These are phyloP conservation scores for Sphagnum magellanicum DNA, from an alignment of 228 moss, liverwort and hornwort species.

Conservation along the genomic window DNA sequence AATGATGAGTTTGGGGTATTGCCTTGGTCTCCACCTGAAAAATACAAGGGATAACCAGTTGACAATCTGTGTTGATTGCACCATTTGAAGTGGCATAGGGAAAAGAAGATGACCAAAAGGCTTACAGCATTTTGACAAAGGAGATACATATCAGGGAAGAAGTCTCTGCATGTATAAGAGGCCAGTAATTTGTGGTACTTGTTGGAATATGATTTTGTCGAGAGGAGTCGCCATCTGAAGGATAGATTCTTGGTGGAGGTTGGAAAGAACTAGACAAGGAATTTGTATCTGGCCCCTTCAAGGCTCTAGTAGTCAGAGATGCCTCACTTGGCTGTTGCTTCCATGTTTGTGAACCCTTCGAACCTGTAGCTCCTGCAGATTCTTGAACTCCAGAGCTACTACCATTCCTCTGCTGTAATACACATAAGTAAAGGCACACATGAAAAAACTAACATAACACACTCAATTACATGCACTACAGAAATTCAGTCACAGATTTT, in stretches of 20 bases:
- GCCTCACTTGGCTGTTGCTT: background rate
- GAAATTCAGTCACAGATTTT: too few species aligned
- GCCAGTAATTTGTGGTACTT: background rate
- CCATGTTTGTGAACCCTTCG: background rate
- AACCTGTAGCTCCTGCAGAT: conserved; percentile 1
- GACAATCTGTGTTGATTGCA: background rate
- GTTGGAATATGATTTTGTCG: conserved; percentile 4
- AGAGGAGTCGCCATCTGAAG: conserved; percentile 8
- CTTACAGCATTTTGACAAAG: too few species aligned
- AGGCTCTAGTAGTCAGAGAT: background rate
- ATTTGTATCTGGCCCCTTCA: conserved; percentile 6
- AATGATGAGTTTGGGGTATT: conserved; percentile 9
- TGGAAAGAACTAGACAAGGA: conserved; percentile 1
- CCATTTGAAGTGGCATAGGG: too few species aligned
- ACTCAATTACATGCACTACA: too few species aligned
- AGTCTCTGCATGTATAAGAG: too few species aligned
- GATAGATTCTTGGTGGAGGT: conserved; percentile 1
- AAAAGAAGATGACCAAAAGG: too few species aligned
- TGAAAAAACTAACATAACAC: background rate
- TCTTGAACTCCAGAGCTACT: background rate
- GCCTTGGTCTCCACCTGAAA: conserved; percentile 9
- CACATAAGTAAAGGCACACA: background rate
- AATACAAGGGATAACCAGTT: background rate
- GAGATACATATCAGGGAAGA: too few species aligned
- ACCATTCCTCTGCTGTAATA: background rate